Conservation (phyloP, 2,329 filamentous ascomycete species). For the Westerdykella sp. region DNA sequence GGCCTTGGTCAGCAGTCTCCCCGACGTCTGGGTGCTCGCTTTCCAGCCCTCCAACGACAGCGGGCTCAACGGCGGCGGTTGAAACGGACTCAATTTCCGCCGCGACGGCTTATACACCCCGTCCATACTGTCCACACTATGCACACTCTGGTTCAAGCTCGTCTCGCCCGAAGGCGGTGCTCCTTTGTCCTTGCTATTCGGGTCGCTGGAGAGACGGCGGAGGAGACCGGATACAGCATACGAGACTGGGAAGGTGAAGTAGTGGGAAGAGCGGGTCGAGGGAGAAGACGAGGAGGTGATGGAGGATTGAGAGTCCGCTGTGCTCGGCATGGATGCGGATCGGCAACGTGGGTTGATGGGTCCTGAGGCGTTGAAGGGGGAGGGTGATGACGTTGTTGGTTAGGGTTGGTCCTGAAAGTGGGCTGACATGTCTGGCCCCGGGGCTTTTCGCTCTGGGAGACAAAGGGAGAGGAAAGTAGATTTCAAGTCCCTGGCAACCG, state of each 20-base stretch:
- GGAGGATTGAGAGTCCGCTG: conserved; percentile 14
- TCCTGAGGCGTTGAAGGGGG: neutral
- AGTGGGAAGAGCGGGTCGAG: conserved; percentile 33
- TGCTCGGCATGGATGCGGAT: conserved; percentile 22
- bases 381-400: conserved; percentile 1
- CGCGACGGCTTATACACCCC: conserved; percentile 56
- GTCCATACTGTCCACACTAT: conserved; percentile 42
- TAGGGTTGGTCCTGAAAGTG: conserved; percentile 1
- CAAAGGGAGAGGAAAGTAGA: no score
- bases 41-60: conserved; percentile 63
- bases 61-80: conserved; percentile 82
- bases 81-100: conserved; percentile 69
- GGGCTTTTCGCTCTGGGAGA: conserved; percentile 1
- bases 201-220: conserved; percentile 43
- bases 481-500: no score
- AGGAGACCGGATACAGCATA: conserved; percentile 45
- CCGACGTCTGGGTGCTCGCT: conserved; percentile 52
- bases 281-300: conserved; percentile 8
- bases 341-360: neutral
- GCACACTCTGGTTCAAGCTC: conserved; percentile 24
- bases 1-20: conserved; percentile 61
- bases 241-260: conserved; percentile 46
- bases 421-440: conserved; percentile 2
- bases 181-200: conserved; percentile 12
- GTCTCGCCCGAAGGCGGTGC: conserved; percentile 7